Percentiles rank a stretch among this genome's conserved stretches.
Conservation (phyloP, 192 early-diverging fungal genomes). For the Podila epicladia region DNA sequence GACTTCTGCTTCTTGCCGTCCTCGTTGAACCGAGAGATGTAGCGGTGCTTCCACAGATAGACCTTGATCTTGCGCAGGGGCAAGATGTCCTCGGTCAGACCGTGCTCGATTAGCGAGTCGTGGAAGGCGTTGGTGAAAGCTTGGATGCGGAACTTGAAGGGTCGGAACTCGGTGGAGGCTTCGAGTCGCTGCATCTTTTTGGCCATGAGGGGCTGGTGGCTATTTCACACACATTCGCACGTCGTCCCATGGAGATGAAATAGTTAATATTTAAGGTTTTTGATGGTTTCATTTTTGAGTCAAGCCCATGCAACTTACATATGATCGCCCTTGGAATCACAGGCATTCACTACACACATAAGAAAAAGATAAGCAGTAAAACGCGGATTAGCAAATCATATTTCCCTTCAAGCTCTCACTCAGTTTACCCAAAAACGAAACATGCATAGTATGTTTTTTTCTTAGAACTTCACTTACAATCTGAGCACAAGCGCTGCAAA, state of each 20-base stretch:
- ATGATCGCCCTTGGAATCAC: constrained; percentile 73
- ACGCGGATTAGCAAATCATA: constrained; percentile 5
- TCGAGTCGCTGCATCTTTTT: constrained; percentile 79
- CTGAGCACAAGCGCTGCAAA: constrained; percentile 72
- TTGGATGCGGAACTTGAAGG: constrained; percentile 88
- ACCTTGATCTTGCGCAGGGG: constrained; percentile 73
- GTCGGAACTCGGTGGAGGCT: constrained; percentile 76
- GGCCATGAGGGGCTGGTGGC: constrained; percentile 81
- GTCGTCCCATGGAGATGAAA: not conserved
- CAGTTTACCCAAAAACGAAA: not conserved
- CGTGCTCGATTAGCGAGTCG: constrained; percentile 68
- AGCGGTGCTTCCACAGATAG: constrained; percentile 78
- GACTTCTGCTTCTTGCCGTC: constrained; percentile 83
- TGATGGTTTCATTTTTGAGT: not conserved
- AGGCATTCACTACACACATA: constrained; percentile 60
- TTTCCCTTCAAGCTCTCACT: too few relatives aligned
- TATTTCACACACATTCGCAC: constrained; percentile 6
- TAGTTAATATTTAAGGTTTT: constrained; percentile 1
- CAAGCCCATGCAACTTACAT: constrained; percentile 61
- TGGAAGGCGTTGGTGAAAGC: constrained; percentile 82
- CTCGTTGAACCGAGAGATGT: constrained; percentile 84
- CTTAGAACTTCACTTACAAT: constrained; percentile 55
- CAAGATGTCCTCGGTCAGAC: constrained; percentile 71
- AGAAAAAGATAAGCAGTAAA: not conserved
- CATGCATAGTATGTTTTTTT: not conserved